These are phyloP conservation scores for Suhomyces tanzawaensis DNA, from an alignment of 805 yeast species.

Conservation along the genomic window DNA sequence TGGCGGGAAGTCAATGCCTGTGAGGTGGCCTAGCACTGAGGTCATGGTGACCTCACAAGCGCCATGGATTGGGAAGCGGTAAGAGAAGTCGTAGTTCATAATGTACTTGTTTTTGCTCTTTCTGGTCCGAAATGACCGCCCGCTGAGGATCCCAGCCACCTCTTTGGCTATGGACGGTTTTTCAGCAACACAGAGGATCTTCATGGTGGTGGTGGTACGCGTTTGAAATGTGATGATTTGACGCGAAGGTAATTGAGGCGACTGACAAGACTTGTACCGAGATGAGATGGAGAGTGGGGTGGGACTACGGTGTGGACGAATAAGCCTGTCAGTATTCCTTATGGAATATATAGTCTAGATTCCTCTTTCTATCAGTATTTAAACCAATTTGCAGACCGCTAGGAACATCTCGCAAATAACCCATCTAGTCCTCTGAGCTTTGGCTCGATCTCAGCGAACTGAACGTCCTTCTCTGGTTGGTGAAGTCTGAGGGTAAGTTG, in stretches of 20 bases:
- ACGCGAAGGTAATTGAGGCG: not conserved
- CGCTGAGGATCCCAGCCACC: conserved; percentile 71
- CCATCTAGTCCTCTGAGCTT: no score
- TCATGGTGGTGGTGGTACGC: conserved; percentile 51
- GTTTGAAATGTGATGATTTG: not conserved
- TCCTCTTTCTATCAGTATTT: no score
- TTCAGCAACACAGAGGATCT: conserved; percentile 91
- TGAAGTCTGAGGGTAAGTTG: no score
- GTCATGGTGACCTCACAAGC: conserved; percentile 84
- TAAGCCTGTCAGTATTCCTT: no score
- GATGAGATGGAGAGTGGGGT: not conserved
- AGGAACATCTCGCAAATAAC: no score
- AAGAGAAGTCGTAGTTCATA: conserved; percentile 76
- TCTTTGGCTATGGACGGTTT: conserved; percentile 92
- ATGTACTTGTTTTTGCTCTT: conserved; percentile 58
- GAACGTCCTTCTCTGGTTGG: no score
- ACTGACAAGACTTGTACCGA: not conserved
- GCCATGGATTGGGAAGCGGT: conserved; percentile 61
- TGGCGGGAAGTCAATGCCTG: conserved; percentile 60
- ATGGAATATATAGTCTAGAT: no score
- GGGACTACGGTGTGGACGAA: not conserved
- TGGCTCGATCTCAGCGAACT: no score
- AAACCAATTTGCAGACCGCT: no score
- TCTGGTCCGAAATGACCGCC: conserved; percentile 55
- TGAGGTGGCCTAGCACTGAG: conserved; percentile 84